Base-by-base conservation (phyloP, 768 basidiomycete species). In the Auriscalpium orientale region DNA sequence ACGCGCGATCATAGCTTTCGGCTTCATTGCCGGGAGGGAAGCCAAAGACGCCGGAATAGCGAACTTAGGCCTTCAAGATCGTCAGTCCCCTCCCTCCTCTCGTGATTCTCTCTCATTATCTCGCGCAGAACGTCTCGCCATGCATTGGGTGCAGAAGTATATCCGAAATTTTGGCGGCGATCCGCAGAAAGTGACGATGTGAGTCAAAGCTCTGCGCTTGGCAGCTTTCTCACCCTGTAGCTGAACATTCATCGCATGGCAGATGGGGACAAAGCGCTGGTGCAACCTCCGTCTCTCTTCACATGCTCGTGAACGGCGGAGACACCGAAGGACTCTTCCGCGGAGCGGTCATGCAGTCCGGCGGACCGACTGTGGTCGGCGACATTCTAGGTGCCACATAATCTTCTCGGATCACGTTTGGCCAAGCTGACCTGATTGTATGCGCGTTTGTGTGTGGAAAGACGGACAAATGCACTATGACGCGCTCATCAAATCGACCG, bases 381-480 rank as follows among this genome's bases (percentile, higher is more conserved):
- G 44, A 46, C 35, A 36, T 53, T 16, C 46, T 47, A 8, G 22
- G 50, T 44, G 57, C 68, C 2, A 76, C 77, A 59, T 35, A 18
- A 0, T 66, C 67, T 18, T 80, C 76, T 28, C 28, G 1, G 5
- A 28, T 5, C 28, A 28, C 28, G 1, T 28, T 28, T 28, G 22
- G 28, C 4, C 28, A 4, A 7, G 7, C 1, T 28, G 28, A 28
- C 28, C 28, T 28, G 28, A 28, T 28, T 28, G 28, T 28, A 28
- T 28, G 28, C 28, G 2, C 28, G 2, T 28, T 7, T 28, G 2
- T 28, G 2, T 28, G 4, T 4, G 28, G 72, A 65, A 1, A 28
- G 63, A 74, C 37, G 77, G 77, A 1, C 78, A 80, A 18, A 13
- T 8, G 4, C 18, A 74, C 57, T 79, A 78, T 64, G 78, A 80